These are phyloP conservation scores for Hanseniaspora singularis DNA, from an alignment of 805 yeast genomes.

Conservation along the genomic window DNA sequence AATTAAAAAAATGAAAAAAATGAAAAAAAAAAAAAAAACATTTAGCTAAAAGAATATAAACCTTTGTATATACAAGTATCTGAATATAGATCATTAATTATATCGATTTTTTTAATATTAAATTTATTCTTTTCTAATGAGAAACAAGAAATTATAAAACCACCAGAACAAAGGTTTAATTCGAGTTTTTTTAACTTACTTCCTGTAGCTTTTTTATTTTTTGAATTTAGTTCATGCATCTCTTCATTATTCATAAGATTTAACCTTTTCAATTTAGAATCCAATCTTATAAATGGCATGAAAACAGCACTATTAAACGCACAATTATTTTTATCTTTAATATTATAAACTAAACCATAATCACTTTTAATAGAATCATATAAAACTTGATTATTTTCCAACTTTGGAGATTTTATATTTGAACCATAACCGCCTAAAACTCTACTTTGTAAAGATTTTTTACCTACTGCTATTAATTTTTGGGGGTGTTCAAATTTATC, in stretches of 20 bases:
- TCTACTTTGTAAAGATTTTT: slow-evolving; percentile 35
- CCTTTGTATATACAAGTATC: slow-evolving; percentile 3
- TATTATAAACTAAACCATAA: slow-evolving; percentile 1
- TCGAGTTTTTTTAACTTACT: background rate
- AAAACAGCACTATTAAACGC: background rate
- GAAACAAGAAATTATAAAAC: background rate
- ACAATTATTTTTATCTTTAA: background rate
- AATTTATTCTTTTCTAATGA: background rate
- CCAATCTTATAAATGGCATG: slow-evolving; percentile 3
- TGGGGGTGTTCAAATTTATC: slow-evolving; percentile 34
- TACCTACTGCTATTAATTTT: slow-evolving; percentile 30
- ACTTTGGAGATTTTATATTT: background rate
- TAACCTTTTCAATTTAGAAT: too few relatives aligned
- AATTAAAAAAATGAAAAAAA: too few relatives aligned
- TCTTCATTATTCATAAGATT: too few relatives aligned
- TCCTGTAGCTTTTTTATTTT: too few relatives aligned
- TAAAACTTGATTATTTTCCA: background rate
- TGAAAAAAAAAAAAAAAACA: too few relatives aligned
- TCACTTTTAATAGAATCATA: slow-evolving; percentile 1
- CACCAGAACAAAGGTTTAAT: slow-evolving; percentile 7
- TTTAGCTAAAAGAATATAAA: too few relatives aligned
- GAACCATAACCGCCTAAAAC: slow-evolving; percentile 36
- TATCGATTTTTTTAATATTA: background rate
- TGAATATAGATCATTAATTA: slow-evolving; percentile 2
- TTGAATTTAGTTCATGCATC: too few relatives aligned